Conservation (phyloP, 495 filamentous ascomycete species). For the Aspergillus taichungensis region DNA sequence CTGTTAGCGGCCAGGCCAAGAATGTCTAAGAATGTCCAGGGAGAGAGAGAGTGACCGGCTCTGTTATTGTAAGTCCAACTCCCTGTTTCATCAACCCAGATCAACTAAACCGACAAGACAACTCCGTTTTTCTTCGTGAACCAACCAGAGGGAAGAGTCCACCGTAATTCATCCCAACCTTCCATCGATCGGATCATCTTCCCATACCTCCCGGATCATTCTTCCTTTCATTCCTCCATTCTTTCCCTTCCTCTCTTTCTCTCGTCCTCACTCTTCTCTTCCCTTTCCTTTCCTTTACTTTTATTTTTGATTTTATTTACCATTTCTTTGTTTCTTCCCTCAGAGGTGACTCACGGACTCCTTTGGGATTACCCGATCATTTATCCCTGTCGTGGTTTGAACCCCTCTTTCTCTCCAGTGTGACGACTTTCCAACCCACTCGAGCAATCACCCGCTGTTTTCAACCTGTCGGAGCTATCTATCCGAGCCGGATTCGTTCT, state of each 20-base stretch:
- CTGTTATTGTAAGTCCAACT: constrained; percentile 2
- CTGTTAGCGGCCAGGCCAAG: constrained; percentile 7
- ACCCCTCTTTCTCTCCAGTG: too few relatives aligned
- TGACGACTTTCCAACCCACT: too few relatives aligned
- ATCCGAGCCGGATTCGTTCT: too few relatives aligned
- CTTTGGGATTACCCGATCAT: neutral
- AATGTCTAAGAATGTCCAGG: constrained; percentile 8
- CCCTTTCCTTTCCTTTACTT: neutral
- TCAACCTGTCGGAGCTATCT: too few relatives aligned
- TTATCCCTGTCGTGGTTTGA: too few relatives aligned
- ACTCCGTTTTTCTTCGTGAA: neutral
- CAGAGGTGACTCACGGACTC: neutral
- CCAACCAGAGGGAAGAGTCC: neutral
- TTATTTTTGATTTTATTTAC: neutral
- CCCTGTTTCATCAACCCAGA: constrained; percentile 5
- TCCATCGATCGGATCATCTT: constrained; percentile 3
- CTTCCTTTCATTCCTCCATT: neutral
- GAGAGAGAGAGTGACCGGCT: constrained; percentile 3
- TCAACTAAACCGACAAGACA: neutral
- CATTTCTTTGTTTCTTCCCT: neutral
- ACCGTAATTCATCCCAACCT: neutral
- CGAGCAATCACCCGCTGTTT: too few relatives aligned
- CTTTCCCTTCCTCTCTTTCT: neutral
- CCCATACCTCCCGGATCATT: neutral
- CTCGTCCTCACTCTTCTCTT: neutral